Evolutionary conservation across 2,329 filamentous ascomycete species (phyloP), one percentile per base, ranked within the genome.

Genomic region (Knufia petricola): DNA sequence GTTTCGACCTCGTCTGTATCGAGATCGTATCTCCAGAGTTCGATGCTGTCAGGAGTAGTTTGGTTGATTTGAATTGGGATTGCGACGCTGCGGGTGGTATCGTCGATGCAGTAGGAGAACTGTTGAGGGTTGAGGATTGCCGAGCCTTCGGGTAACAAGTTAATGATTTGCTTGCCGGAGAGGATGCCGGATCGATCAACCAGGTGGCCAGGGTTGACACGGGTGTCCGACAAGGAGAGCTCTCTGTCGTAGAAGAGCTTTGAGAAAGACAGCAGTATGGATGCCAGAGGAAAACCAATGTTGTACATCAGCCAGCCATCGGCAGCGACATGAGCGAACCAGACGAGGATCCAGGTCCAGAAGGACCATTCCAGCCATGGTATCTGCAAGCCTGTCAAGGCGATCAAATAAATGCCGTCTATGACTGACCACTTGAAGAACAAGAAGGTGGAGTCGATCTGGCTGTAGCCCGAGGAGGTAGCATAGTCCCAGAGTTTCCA

Each of bases 341-440:
- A 94, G 19, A 89, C 68, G 26, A 77, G 71, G 36, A 84, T 76
- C 47, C 86, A 84, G 1, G 81, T 81, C 30, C 78, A 76, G 60
- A 86, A 85, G 37, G 86, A 87, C 71, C 90, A 87, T 71, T 96
- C 88, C 50, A 98, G 74, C 94, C 92, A 98, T 50, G 92, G 92
- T 75, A 98, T 95, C 64, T 86, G 81, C 59, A 98, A 67, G 57
- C 85, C 78, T 15, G 94, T 90, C 47, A 98, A 70, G 6, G 85
- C 85, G 64, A 94, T 95, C 54, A 96, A 73, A 64, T 89, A 95
- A 20, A 84, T 67, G 52, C 85, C 84, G 68, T 98, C 92, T 54
- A 98, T 78, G 50, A 81, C 74, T 54, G 86, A 78, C 92, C 92
- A 98, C 76, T 96, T 98, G 61, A 94, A 70, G 63, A 95, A 95